Evolutionary conservation across 768 basidiomycete genomes (phyloP), one percentile per base, ranked within the genome.

Genomic region (Paxillus rubicundulus): DNA sequence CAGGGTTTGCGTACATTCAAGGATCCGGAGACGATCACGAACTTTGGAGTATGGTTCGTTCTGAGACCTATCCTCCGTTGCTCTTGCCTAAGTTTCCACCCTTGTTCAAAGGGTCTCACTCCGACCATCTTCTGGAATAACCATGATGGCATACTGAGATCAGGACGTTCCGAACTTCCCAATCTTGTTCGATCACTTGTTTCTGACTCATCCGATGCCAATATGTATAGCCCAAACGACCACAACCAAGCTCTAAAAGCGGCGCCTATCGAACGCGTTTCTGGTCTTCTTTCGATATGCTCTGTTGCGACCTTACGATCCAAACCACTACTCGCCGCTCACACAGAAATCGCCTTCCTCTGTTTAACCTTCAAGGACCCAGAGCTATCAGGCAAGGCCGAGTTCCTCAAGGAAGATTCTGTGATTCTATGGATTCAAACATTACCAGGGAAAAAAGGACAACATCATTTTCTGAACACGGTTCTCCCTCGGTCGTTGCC

Each of bases 11-110:
- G 18, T 98, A 98, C 65, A 81, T 98, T 8, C 94, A 96, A 67
- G 96, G 96, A 1, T 91, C 89, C 0, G 96, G 94, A 0, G 96
- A 98, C 61, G 96, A 98, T 61, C 92, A 95, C 62, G 94, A 97
- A 68, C 74, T 88, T 5, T 95, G 92, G 93, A 80, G 85, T 27
- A 81, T 82, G 82, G 89, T 89, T 50, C 28, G 74, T 65, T 65
- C 14, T 28, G 18, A 28, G 12, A 42, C 34, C 41, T 47, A 45
- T 2, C 27, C 34, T 40, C 68, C 28, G 12, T 28, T 17, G 37
- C 30, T 45, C 24, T 21, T 24, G 16, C 38, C 27, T 40, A 46
- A 33, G 33, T 5, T 33, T 33, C 27, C 43, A n/a, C 44, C 30
- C 4, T 17, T 34, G 39, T 38, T n/a, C 21, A 49, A 58, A 92